These are phyloP conservation scores for Nicotiana tomentosiformis DNA, from an alignment of 257 asterid genomes.

Conservation along the genomic window DNA sequence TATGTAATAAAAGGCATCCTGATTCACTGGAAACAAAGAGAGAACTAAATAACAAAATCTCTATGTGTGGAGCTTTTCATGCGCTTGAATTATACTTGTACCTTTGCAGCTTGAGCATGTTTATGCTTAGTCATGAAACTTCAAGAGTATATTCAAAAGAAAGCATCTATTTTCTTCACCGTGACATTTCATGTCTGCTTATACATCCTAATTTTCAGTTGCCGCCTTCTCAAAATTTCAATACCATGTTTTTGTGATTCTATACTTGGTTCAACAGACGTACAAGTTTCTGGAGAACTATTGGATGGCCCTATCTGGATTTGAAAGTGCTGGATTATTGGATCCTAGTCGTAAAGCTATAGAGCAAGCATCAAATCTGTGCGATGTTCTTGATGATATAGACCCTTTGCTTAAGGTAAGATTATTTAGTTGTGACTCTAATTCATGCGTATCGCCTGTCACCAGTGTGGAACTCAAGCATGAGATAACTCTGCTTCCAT, in stretches of 20 bases:
- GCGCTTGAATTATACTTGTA: neutral
- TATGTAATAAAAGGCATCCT: neutral
- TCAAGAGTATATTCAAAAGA: neutral
- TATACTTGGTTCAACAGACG: conserved; percentile 33
- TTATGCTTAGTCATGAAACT: neutral
- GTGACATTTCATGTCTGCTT: neutral
- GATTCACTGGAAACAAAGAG: neutral
- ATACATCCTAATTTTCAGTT: neutral
- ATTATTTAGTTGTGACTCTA: neutral
- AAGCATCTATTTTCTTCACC: neutral
- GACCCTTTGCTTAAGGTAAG: conserved; percentile 59
- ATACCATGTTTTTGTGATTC: neutral
- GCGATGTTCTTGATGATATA: conserved; percentile 62
- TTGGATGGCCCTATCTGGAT: conserved; percentile 85
- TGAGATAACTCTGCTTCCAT: too few relatives aligned
- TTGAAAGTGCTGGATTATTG: conserved; percentile 82
- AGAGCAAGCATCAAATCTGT: conserved; percentile 56
- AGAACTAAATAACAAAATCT: neutral
- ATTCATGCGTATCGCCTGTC: too few relatives aligned
- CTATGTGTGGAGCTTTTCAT: neutral
- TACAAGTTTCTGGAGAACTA: conserved; percentile 79
- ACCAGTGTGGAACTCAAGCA: too few relatives aligned
- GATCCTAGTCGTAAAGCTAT: conserved; percentile 75
- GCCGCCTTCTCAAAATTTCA: neutral
- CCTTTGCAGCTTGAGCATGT: neutral